phyloP scores from a whole-genome alignment of 192 early-diverging fungal genomes.

The Oehlia diaphana region DNA sequence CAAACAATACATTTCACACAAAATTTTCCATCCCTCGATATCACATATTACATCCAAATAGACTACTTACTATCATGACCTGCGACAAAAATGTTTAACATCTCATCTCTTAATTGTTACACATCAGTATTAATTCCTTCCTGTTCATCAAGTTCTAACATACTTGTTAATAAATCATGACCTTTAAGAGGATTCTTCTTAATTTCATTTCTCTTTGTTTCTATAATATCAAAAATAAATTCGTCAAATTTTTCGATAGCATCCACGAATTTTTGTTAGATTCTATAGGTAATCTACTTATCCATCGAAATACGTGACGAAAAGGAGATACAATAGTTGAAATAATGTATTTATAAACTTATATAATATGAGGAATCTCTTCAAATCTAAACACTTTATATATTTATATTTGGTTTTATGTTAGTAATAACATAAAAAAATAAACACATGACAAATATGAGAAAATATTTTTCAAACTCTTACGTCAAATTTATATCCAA shows the following conservation, averaged over 20 bases:
- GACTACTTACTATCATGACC: background rate
- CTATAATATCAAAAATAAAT: background rate
- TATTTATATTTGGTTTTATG: background rate
- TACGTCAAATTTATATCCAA: background rate
- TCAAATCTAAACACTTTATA: background rate
- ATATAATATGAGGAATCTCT: background rate
- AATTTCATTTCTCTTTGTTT: background rate
- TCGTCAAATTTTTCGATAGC: background rate
- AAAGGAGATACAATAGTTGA: background rate
- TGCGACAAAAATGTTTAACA: background rate
- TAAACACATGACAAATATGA: too few species aligned
- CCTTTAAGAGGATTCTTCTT: background rate
- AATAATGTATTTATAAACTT: background rate
- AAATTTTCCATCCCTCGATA: background rate
- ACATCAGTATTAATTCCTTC: background rate
- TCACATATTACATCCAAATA: background rate
- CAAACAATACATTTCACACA: too few species aligned
- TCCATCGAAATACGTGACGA: background rate
- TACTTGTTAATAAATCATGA: background rate
- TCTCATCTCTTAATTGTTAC: background rate
- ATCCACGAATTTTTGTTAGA: background rate
- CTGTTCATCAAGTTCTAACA: background rate
- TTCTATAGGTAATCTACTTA: background rate
- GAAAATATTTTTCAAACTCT: background rate
- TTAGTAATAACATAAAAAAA: too few species aligned